Conservation (phyloP, 83 land plant species). For the Diphasiastrum complanatum region DNA sequence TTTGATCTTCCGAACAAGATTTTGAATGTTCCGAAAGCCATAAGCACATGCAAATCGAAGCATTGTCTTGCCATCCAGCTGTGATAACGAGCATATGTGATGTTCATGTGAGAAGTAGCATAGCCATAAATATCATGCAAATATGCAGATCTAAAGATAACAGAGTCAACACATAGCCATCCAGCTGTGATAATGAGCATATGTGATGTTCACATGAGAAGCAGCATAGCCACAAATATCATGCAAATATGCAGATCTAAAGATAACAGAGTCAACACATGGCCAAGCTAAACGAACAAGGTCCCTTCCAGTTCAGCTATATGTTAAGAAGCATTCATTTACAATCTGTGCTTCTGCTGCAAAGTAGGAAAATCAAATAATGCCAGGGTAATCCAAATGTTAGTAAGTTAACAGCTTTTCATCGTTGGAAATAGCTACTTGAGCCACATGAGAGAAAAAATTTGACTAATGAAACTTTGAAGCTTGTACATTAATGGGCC, state of each 20-base stretch:
- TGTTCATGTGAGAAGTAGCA: background rate
- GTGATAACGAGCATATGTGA: slow-evolving; percentile 22
- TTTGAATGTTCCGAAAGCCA: slow-evolving; percentile 86
- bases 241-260: background rate
- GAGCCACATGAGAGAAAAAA: no score
- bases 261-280: slow-evolving; percentile 32
- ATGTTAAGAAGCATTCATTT: no score
- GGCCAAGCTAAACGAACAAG: no score
- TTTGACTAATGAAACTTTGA: no score
- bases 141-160: background rate
- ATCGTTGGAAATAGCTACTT: no score
- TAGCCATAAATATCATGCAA: background rate
- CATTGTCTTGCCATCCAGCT: slow-evolving; percentile 55
- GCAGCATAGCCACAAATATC: background rate
- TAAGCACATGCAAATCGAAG: slow-evolving; percentile 80
- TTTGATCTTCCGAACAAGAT: slow-evolving; percentile 73
- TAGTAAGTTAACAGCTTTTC: no score
- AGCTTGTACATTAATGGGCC: no score
- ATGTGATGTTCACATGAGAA: background rate
- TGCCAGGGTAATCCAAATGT: no score
- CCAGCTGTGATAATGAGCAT: slow-evolving; percentile 38
- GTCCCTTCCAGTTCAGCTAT: no score
- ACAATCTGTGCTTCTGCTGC: no score
- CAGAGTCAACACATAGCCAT: slow-evolving; percentile 47
- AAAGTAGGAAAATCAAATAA: no score